Base-by-base conservation (phyloP, 2,329 filamentous ascomycete species). In the Phaeosphaeriaceae sp. region DNA sequence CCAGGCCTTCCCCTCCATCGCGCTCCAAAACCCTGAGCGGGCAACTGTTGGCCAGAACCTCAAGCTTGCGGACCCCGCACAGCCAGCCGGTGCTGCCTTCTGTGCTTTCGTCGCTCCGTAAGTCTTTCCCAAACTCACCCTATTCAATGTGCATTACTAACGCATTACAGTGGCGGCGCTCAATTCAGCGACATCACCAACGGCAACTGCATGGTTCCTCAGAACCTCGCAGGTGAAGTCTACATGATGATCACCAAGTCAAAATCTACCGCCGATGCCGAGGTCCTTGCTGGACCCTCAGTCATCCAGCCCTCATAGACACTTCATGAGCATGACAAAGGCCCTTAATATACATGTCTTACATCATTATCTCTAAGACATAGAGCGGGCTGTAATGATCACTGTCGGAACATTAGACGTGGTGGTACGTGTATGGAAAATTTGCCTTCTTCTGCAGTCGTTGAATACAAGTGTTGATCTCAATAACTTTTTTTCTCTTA, bases 41-140 rank as follows among this genome's bases (percentile, higher is more conserved):
- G 73, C 73, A 35, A 63, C 61, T 38, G 60, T 72, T 34, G 73
- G 73, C 23, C 66, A 74, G 61, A 70, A 66, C 58, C 65, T 76
- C 45, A 72, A 70, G 56, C 63, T 76, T 34, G 67, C 70, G 5
- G 67, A 75, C 43, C 61, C 69, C 3, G 56, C 58, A 16, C 60
- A 68, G 52, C 74, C 74, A 11, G 56, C 61, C 20, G 70, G 68
- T 29, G 86, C 83, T 3, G 80, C 77, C 18, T 81, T 83, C 73
- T 89, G 87, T 70, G 86, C 83, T 23, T 89, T 89, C 71, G 86
- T 86, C 23, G 85, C 85, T 60, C 85, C 85, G 58, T 74, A 70
- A 71, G 71, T 72, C 15, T 18, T n/a, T 28, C 6, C 26, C 15
- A 33, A 26, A 23, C 2, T 5, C 78, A 79, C 38, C 66, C 54